Percentiles rank a stretch among this genome's conserved stretches.
These are phyloP conservation scores for Prillingera fragicola DNA, from an alignment of 1,284 basidiomycete species.

Conservation along the genomic window DNA sequence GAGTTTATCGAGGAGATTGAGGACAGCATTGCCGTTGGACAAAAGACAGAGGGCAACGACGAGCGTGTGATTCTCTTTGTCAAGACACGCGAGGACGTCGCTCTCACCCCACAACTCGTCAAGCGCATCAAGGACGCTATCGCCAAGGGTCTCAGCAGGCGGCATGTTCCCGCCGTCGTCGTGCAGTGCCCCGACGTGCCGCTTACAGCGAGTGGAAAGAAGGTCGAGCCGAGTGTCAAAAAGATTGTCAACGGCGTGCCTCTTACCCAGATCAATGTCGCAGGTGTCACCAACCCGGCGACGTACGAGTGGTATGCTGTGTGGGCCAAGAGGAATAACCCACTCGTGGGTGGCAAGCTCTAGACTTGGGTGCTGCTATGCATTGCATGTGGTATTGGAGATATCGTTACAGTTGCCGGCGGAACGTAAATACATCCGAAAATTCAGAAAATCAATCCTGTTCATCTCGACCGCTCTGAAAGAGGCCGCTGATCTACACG, in stretches of 20 bases:
- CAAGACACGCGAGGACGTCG: slow-evolving; percentile 24
- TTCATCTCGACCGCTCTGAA: no score
- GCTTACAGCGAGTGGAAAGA: slow-evolving; percentile 16
- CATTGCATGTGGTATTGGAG: no score
- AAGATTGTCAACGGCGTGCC: slow-evolving; percentile 19
- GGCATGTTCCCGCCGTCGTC: slow-evolving; percentile 36
- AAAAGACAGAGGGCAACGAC: slow-evolving; percentile 27
- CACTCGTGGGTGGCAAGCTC: no score
- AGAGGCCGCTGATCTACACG: no score
- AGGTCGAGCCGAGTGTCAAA: slow-evolving; percentile 19
- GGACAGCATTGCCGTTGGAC: slow-evolving; percentile 39
- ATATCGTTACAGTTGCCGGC: no score
- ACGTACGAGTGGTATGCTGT: slow-evolving; percentile 13
- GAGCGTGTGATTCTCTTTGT: slow-evolving; percentile 41
- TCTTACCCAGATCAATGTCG: slow-evolving; percentile 11
- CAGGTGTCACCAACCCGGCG: slow-evolving; percentile 16
- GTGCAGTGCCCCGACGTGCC: slow-evolving; percentile 25
- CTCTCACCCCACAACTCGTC: slow-evolving; percentile 15
- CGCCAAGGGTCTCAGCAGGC: slow-evolving; percentile 22
- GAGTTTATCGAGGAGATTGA: slow-evolving; percentile 27
- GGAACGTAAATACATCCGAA: no score
- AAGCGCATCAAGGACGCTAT: slow-evolving; percentile 27
- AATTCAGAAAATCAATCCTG: no score
- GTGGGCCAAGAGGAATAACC: no score
- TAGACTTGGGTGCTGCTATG: no score